phyloP scores from a whole-genome alignment of 2,329 filamentous ascomycete species.

The Cladobotryum mycophilum region DNA sequence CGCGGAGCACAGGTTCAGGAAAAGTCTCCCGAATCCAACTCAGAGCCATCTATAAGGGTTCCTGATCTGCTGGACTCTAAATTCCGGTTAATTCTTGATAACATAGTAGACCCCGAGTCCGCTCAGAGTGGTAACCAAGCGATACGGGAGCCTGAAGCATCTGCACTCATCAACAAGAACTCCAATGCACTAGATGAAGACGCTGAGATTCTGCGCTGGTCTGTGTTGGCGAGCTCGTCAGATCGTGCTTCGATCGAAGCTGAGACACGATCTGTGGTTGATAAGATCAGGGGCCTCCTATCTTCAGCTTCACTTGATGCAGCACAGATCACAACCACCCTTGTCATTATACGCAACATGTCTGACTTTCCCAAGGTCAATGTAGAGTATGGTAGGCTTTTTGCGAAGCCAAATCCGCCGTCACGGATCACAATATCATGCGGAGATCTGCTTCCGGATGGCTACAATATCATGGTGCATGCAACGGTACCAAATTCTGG shows the following conservation, averaged over 20 bases:
- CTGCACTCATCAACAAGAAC: background rate
- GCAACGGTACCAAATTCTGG: slow-evolving; percentile 34
- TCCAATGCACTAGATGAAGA: slow-evolving; percentile 10
- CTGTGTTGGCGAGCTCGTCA: slow-evolving; percentile 27
- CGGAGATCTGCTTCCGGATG: slow-evolving; percentile 57
- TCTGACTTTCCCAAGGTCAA: slow-evolving; percentile 72
- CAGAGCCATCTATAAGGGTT: slow-evolving; percentile 36
- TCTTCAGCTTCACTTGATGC: slow-evolving; percentile 22
- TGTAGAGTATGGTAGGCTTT: slow-evolving; percentile 66
- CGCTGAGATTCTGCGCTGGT: slow-evolving; percentile 30
- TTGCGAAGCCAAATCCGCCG: slow-evolving; percentile 73
- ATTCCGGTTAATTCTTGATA: slow-evolving; percentile 42
- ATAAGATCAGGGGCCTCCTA: slow-evolving; percentile 38
- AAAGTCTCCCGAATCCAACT: slow-evolving; percentile 24
- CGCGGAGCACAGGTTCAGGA: slow-evolving; percentile 46
- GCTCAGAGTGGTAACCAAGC: background rate
- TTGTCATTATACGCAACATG: slow-evolving; percentile 74
- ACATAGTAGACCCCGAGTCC: background rate
- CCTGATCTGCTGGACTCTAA: slow-evolving; percentile 62
- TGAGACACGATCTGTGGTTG: slow-evolving; percentile 44
- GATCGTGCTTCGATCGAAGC: slow-evolving; percentile 32
- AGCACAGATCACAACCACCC: slow-evolving; percentile 44
- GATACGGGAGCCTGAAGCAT: background rate
- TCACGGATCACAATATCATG: slow-evolving; percentile 78
- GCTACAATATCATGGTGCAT: slow-evolving; percentile 55